Evolutionary conservation across 2,329 filamentous ascomycete species (phyloP), one percentile per base, ranked within the genome.

Genomic region (Xenoacremonium recifei): DNA sequence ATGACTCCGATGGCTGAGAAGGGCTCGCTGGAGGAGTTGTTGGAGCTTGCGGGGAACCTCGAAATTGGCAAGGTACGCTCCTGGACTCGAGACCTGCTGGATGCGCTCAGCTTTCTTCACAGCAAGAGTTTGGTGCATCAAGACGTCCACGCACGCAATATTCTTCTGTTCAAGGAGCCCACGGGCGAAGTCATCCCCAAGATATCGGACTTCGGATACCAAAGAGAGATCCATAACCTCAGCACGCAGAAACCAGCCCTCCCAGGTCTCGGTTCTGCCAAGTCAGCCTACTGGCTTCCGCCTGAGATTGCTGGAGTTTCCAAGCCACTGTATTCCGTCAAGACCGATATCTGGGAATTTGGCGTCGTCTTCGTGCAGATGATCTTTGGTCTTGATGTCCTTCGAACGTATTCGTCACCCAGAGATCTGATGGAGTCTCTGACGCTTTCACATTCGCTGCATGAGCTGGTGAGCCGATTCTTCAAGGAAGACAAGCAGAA

Each of bases 341-440:
- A 96, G 63, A 89, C 89, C 0, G 93, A 97, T 62, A 80, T 97
- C 7, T 99, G 93, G 93, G 88, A 96, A 52, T 82, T 99, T 56
- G 93, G 93, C 4, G 81, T 96, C 21, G 79, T 96, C 5, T 87
- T 96, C 54, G 66, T 96, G 29, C 92, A 99, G 62, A 96, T 97
- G 89, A 79, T 93, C 4, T 92, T 96, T 62, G 93, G 93, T 3
- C 73, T 89, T 23, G 82, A 89, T 51, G 79, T 89, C 6, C 73
- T 86, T 15, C 76, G 85, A 45, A 86, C 84, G 44, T 92, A 93
- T 63, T 83, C 84, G 13, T 95, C 89, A 1, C 91, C 92, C 2
- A 80, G 78, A 42, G 80, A 82, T 31, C 67, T 96, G 38, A 83
- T 89, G 60, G 82, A 85, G 11, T 81, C 82, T 1, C 68, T 91